Base-by-base conservation (phyloP, 306 rosid genomes). In the Purshia tridentata region DNA sequence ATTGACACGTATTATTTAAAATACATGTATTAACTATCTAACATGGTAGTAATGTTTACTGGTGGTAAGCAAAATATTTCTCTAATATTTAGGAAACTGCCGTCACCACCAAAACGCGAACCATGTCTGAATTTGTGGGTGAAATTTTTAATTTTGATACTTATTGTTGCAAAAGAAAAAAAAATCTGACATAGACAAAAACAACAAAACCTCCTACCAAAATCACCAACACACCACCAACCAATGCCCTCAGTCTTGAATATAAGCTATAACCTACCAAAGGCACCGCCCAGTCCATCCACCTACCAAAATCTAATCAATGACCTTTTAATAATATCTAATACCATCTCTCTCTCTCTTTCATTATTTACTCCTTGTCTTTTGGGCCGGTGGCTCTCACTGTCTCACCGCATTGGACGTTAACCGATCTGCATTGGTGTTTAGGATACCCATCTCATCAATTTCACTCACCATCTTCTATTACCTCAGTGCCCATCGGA, bases 301-400 rank as follows among this genome's bases (percentile, higher is more conserved):
- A 61, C 54, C 65, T 5, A 29, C 66, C 76, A 45, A 68, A 52
- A 4, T 56, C 46, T 59, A 61, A 12, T 76, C 29, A 42, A 22
- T 48, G 11, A 11, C 74, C 51, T 12, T 49, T 3, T 9, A 6
- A 9, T 5, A 14, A 5, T 46, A 44, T 18, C 46, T 3, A 20
- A 12, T 9, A 14, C 12, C 19, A 40, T 7, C 5, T 13, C 29
- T 1, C 41, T n/a, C 50, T 19, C 59, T 42, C 23, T 35, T 12
- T 37, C 14, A 2, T 3, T 60, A 14, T 63, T 20, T 50, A 20
- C n/a, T 15, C 4, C 22, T 11, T 11, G 13, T 4, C 35, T 9
- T 14, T 4, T 10, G n/a, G 14, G 9, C 1, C 12, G 29, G 56
- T 8, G 46, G 22, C 57, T 11, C 66, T 52, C 69, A 13, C 47